phyloP scores from a whole-genome alignment of 2,329 filamentous ascomycete genomes.

The Monilinia laxa region DNA sequence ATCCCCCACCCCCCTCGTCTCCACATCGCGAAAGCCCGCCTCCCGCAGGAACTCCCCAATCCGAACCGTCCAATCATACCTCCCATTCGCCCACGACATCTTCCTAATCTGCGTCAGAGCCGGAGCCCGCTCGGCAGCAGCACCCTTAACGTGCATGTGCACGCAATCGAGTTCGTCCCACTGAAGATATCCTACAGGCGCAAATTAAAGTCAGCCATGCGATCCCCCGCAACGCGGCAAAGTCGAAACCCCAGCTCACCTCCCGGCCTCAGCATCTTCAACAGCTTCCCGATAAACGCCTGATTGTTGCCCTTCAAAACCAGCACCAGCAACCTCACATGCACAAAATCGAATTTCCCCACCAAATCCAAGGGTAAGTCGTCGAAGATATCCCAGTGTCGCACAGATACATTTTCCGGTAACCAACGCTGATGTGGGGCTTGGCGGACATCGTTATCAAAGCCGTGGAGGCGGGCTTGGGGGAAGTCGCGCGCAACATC shows the following conservation, averaged over 20 bases:
- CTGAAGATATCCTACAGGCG: constrained; percentile 15
- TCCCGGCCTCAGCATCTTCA: constrained; percentile 17
- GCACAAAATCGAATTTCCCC: background rate
- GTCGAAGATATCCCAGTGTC: constrained; percentile 3
- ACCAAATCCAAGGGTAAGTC: constrained; percentile 1
- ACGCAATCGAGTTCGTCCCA: constrained; percentile 17
- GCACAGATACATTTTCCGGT: background rate
- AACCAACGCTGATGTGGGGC: background rate
- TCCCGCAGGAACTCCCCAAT: no score
- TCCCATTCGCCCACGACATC: background rate
- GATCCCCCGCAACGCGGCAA: no score
- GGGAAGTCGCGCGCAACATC: background rate
- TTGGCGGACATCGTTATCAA: constrained; percentile 6
- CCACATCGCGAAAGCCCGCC: no score
- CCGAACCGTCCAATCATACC: constrained; percentile 15
- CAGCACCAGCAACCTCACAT: constrained; percentile 5
- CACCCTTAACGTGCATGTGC: constrained; percentile 8
- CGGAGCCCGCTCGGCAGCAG: no score
- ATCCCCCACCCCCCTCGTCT: no score
- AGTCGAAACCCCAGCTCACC: no score
- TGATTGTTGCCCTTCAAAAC: background rate
- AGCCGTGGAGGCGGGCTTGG: background rate
- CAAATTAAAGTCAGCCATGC: no score
- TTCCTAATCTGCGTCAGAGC: constrained; percentile 2
- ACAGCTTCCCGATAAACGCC: background rate